These are phyloP conservation scores for Trichoderma sp. DNA, from an alignment of 2,329 filamentous ascomycete species.

Conservation along the genomic window DNA sequence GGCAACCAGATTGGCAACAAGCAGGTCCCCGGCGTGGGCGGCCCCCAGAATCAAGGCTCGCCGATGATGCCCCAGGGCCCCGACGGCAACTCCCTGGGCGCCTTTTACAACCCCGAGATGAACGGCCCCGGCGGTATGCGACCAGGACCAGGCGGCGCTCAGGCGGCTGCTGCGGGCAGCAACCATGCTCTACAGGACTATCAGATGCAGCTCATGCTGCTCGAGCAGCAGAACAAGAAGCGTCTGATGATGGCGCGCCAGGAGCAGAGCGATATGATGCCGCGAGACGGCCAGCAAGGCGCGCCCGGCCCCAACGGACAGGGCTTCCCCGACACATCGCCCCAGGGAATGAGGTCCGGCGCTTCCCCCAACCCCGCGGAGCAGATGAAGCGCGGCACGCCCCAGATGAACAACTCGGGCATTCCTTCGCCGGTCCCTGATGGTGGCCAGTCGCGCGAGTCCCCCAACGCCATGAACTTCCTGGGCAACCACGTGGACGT, in stretches of 20 bases:
- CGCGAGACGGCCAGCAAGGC: conserved; percentile 54
- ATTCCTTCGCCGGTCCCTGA: conserved; percentile 74
- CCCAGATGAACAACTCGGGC: conserved; percentile 69
- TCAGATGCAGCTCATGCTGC: conserved; percentile 85
- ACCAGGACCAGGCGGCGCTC: conserved; percentile 40
- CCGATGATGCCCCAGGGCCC: conserved; percentile 78
- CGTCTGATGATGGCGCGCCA: conserved; percentile 80
- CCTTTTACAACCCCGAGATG: conserved; percentile 68
- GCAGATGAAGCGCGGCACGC: conserved; percentile 77
- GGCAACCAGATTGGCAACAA: conserved; percentile 76
- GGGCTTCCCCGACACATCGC: conserved; percentile 69
- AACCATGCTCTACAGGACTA: conserved; percentile 86
- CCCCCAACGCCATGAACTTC: conserved; percentile 65
- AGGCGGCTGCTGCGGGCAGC: conserved; percentile 51
- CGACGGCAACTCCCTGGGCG: conserved; percentile 60
- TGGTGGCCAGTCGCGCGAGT: conserved; percentile 65
- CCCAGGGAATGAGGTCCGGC: conserved; percentile 66
- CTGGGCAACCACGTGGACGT: conserved; percentile 66
- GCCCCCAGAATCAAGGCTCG: conserved; percentile 76
- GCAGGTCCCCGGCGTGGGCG: conserved; percentile 71
- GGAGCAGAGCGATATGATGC: conserved; percentile 67
- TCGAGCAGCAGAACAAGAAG: conserved; percentile 88
- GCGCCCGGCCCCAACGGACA: conserved; percentile 62
- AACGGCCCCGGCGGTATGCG: conserved; percentile 61
- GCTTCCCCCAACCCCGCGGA: conserved; percentile 77